phyloP scores from a whole-genome alignment of 1,284 basidiomycete species.

The Lignosus rhinocerotis region DNA sequence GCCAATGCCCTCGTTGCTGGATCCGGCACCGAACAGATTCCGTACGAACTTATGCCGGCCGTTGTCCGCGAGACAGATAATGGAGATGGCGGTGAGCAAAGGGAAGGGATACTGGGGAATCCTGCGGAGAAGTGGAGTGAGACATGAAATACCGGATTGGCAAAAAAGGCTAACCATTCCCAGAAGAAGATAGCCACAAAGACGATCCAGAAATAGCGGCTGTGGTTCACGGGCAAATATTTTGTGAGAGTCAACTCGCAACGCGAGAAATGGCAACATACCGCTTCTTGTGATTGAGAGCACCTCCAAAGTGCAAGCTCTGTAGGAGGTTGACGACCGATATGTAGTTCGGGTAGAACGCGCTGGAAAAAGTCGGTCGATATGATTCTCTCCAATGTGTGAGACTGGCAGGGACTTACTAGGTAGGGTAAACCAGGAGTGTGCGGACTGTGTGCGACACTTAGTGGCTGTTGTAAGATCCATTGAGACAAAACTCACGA shows the following conservation, averaged over 20 bases:
- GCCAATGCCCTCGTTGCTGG: slow-evolving; percentile 54
- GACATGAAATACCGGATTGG: not conserved
- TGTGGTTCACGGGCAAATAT: not conserved
- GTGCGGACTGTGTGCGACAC: slow-evolving; percentile 39
- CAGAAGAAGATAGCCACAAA: slow-evolving; percentile 53
- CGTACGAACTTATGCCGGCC: slow-evolving; percentile 45
- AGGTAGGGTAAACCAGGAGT: slow-evolving; percentile 65
- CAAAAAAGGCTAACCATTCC: slow-evolving; percentile 37
- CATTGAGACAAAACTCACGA: slow-evolving; percentile 27
- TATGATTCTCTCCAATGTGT: not conserved
- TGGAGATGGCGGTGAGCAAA: slow-evolving; percentile 48
- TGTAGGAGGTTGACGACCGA: slow-evolving; percentile 60
- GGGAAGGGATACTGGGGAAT: slow-evolving; percentile 47
- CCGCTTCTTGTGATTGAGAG: slow-evolving; percentile 46
- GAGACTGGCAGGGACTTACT: slow-evolving; percentile 37
- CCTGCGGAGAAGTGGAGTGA: slow-evolving; percentile 16
- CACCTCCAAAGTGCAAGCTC: slow-evolving; percentile 51
- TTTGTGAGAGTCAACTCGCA: not conserved
- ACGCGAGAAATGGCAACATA: slow-evolving; percentile 14
- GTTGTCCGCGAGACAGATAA: slow-evolving; percentile 52
- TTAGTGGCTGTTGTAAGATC: not conserved
- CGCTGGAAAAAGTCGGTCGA: slow-evolving; percentile 33
- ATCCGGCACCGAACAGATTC: slow-evolving; percentile 53
- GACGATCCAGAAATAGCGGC: slow-evolving; percentile 54
- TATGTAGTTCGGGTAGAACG: slow-evolving; percentile 56